Evolutionary conservation across 441 rosid species (phyloP).

Genomic region (Brassica balearica): DNA sequence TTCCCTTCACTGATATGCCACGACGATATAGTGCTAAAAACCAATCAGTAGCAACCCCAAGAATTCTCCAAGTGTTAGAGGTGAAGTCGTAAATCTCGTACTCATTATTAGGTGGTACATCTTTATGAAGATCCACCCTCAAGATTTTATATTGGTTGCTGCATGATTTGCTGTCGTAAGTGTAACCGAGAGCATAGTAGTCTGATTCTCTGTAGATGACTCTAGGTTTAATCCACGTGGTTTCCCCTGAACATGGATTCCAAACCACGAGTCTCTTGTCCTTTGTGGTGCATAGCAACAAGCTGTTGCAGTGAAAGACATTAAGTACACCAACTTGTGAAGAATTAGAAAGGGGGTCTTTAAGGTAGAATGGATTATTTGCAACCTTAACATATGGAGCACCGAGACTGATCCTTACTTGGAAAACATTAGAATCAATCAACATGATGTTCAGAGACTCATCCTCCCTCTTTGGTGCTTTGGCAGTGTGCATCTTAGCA

Average conservation of each 20-base stretch:
- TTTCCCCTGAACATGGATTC: constrained; percentile 22
- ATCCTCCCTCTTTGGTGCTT: constrained; percentile 7
- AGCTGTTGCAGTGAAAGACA: constrained; percentile 12
- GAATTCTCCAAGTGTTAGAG: too few species aligned
- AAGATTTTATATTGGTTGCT: neutral
- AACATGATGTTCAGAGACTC: neutral
- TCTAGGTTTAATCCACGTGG: constrained; percentile 5
- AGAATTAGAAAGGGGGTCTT: neutral
- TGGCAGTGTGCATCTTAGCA: neutral
- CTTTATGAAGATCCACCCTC: too few species aligned
- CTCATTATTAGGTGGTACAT: too few species aligned
- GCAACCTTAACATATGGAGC: neutral
- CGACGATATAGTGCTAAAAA: neutral
- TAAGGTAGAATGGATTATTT: neutral
- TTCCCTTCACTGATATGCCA: neutral
- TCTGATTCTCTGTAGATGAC: neutral
- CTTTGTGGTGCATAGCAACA: too few species aligned
- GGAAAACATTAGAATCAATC: neutral
- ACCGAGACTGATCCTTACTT: too few species aligned
- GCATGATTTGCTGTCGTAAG: neutral
- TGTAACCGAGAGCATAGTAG: constrained; percentile 16
- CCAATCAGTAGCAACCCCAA: constrained; percentile 11
- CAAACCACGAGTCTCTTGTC: neutral
- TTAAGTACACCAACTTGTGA: constrained; percentile 1
- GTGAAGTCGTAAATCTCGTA: too few species aligned